phyloP scores from a whole-genome alignment of 805 yeast genomes.

The Teunomyces barrocoloradensis region DNA sequence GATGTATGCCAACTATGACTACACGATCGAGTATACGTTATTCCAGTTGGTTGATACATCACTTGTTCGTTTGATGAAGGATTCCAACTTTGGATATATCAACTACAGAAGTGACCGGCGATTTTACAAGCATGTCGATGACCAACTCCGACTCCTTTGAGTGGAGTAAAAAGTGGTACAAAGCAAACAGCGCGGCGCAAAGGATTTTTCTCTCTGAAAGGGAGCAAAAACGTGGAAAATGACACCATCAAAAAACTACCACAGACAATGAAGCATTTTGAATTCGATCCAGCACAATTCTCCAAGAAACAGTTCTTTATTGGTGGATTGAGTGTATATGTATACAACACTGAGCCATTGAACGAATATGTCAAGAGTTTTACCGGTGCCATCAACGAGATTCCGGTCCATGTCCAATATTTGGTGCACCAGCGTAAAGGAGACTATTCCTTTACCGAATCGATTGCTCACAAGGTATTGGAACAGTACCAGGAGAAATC shows the following conservation, averaged over 20 bases:
- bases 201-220: background rate
- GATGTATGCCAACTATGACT: conserved; percentile 1
- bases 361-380: conserved; percentile 22
- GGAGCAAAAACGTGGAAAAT: background rate
- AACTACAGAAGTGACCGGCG: conserved; percentile 1
- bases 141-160: background rate
- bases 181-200: background rate
- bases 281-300: conserved; percentile 13
- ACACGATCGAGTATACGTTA: background rate
- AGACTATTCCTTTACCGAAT: conserved; percentile 35
- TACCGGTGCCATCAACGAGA: conserved; percentile 13
- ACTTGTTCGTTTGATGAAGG: background rate
- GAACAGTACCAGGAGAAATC: conserved; percentile 21
- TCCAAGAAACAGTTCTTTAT: conserved; percentile 19
- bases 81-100: conserved; percentile 1
- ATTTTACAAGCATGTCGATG: background rate
- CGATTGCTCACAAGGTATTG: conserved; percentile 38
- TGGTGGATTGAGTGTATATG: conserved; percentile 46
- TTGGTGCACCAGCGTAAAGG: conserved; percentile 48
- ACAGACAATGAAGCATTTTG: conserved; percentile 15
- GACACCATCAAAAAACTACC: background rate
- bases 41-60: background rate
- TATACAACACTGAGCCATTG: conserved; percentile 39
- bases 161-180: background rate
- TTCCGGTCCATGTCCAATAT: conserved; percentile 41